Evolutionary conservation across 495 filamentous ascomycete species (phyloP).

Genomic region (Lasiosphaeria miniovina): DNA sequence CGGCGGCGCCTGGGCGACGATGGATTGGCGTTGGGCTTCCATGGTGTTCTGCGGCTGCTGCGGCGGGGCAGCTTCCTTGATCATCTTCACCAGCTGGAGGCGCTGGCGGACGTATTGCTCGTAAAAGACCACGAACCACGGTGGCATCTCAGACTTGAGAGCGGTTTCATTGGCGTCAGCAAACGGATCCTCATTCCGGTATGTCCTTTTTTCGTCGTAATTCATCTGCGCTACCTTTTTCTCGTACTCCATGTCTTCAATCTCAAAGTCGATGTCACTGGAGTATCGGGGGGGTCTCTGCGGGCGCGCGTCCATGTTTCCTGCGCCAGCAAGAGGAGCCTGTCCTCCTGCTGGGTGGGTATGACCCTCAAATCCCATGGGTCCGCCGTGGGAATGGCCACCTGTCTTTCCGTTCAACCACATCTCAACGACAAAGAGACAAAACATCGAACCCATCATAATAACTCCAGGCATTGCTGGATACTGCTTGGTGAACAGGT

Average conservation of each 20-base stretch:
- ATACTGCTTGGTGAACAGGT: slow-evolving; percentile 52
- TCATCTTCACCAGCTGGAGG: slow-evolving; percentile 47
- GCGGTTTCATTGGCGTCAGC: slow-evolving; percentile 27
- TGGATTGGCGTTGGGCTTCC: slow-evolving; percentile 25
- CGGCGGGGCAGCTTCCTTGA: slow-evolving; percentile 28
- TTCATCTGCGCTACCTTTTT: slow-evolving; percentile 40
- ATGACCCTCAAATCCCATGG: slow-evolving; percentile 38
- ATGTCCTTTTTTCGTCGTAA: slow-evolving; percentile 30
- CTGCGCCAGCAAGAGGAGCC: slow-evolving; percentile 7
- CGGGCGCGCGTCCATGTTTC: slow-evolving; percentile 5
- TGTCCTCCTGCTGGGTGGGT: slow-evolving; percentile 12
- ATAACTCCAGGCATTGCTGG: slow-evolving; percentile 60
- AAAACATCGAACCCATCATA: slow-evolving; percentile 56
- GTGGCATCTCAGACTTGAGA: slow-evolving; percentile 47
- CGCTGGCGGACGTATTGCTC: slow-evolving; percentile 53
- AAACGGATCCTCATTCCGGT: slow-evolving; percentile 17
- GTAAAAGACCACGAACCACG: slow-evolving; percentile 55
- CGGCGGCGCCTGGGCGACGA: not conserved
- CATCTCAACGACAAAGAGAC: slow-evolving; percentile 56
- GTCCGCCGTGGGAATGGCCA: slow-evolving; percentile 50
- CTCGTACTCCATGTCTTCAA: slow-evolving; percentile 36
- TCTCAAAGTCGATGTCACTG: slow-evolving; percentile 29
- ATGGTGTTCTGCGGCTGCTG: slow-evolving; percentile 1
- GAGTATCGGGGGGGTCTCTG: slow-evolving; percentile 29
- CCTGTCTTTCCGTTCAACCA: slow-evolving; percentile 50